Percentiles rank a stretch among this genome's conserved stretches.
Conservation (phyloP, 2,329 filamentous ascomycete genomes). For the Fusarium torulosum region DNA sequence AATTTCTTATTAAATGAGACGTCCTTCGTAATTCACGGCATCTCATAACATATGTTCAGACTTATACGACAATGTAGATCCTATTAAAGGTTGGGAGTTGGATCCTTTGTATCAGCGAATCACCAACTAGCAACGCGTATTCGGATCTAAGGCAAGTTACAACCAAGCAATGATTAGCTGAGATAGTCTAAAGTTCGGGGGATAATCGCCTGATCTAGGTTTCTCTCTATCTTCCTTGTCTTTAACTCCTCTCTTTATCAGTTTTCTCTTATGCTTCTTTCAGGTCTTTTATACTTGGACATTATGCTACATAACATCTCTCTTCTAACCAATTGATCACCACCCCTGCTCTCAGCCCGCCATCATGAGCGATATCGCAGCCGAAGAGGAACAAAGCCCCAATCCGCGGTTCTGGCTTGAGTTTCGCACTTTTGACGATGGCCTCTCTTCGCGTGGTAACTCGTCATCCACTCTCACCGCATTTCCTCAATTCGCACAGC, state of each 20-base stretch:
- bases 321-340: slow-evolving; percentile 15
- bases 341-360: neutral
- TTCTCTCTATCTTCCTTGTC: slow-evolving; percentile 27
- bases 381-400: slow-evolving; percentile 44
- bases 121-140: slow-evolving; percentile 6
- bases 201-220: slow-evolving; percentile 41
- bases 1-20: no score
- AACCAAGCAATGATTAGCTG: slow-evolving; percentile 29
- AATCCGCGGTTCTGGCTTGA: slow-evolving; percentile 59
- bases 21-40: no score
- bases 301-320: neutral
- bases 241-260: slow-evolving; percentile 20
- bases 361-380: slow-evolving; percentile 41
- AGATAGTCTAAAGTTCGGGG: slow-evolving; percentile 22
- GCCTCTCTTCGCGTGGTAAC: slow-evolving; percentile 43
- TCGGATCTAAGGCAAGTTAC: slow-evolving; percentile 6
- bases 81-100: neutral
- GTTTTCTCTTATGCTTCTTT: neutral
- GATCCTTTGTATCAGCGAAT: slow-evolving; percentile 18
- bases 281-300: neutral
- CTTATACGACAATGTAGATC: no score
- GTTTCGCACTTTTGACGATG: slow-evolving; percentile 61
- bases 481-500: slow-evolving; percentile 55
- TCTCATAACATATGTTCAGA: no score
- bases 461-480: slow-evolving; percentile 35